These are phyloP conservation scores for Pseudogymnoascus sp. DNA, from an alignment of 2,329 filamentous ascomycete species.

Conservation along the genomic window DNA sequence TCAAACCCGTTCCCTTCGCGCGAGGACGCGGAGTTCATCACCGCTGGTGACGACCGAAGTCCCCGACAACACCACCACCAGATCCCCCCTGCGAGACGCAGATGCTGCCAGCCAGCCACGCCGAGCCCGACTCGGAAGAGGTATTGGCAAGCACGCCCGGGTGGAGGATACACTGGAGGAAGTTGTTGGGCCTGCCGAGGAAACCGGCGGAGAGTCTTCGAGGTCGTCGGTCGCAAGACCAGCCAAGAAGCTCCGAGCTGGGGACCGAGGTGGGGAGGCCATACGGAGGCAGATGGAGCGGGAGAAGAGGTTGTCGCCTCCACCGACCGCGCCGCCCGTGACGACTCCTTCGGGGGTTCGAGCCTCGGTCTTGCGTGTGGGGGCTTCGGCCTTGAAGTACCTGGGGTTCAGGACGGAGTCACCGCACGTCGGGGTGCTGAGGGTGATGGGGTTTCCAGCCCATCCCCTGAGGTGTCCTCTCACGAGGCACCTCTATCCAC, in stretches of 20 bases:
- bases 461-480: constrained; percentile 5
- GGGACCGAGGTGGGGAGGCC: constrained; percentile 6
- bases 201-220: not conserved
- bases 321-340: not conserved
- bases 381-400: constrained; percentile 3
- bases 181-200: not conserved
- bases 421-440: not conserved
- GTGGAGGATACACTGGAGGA: not conserved
- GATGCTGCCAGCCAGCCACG: constrained; percentile 1
- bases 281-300: not conserved
- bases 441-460: not conserved
- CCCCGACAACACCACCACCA: not conserved
- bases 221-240: constrained; percentile 6
- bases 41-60: not conserved
- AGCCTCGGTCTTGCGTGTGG: not conserved
- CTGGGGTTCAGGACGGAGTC: constrained; percentile 1
- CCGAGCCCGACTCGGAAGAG: not conserved
- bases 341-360: not conserved
- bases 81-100: not conserved
- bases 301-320: not conserved
- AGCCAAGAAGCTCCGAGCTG: constrained; percentile 7
- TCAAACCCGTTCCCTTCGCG: not conserved
- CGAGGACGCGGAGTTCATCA: constrained; percentile 3
- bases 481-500: not conserved
- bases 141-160: constrained; percentile 3